These are phyloP conservation scores for Ascochyta koolunga DNA, from an alignment of 2,329 filamentous ascomycete genomes.

Conservation along the genomic window DNA sequence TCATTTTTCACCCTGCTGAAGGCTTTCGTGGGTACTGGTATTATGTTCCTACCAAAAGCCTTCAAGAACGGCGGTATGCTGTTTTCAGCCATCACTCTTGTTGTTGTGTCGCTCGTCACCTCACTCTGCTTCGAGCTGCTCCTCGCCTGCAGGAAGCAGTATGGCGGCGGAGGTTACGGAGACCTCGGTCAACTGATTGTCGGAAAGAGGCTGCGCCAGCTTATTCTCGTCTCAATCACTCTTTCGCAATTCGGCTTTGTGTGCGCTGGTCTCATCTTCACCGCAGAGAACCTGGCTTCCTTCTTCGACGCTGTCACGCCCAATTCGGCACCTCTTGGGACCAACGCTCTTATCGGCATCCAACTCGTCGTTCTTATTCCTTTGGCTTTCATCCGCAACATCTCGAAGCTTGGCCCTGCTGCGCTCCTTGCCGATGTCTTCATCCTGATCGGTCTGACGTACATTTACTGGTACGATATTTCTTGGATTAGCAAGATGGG, in stretches of 20 bases:
- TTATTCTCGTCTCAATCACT: conserved; percentile 73
- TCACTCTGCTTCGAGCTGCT: conserved; percentile 75
- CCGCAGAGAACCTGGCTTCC: conserved; percentile 73
- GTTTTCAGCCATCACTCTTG: conserved; percentile 73
- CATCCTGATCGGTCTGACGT: conserved; percentile 72
- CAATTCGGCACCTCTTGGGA: conserved; percentile 57
- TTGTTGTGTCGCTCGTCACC: conserved; percentile 69
- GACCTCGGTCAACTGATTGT: conserved; percentile 72
- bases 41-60: conserved; percentile 81
- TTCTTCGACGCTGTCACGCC: conserved; percentile 69
- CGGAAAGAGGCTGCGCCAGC: conserved; percentile 65
- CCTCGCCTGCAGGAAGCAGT: conserved; percentile 67
- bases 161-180: conserved; percentile 75
- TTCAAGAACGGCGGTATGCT: conserved; percentile 79
- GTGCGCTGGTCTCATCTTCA: conserved; percentile 78
- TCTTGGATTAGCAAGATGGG: conserved; percentile 57
- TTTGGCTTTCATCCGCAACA: conserved; percentile 73
- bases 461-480: conserved; percentile 77
- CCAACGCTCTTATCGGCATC: conserved; percentile 67
- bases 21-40: conserved; percentile 79
- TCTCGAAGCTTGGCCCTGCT: conserved; percentile 72
- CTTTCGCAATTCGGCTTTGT: conserved; percentile 80
- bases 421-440: conserved; percentile 74
- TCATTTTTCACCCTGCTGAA: conserved; percentile 81
- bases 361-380: conserved; percentile 71